Evolutionary conservation across 352 stramenopile species (phyloP), one percentile per base, ranked within the genome.

Genomic region (Globisporangium camurandrum): DNA sequence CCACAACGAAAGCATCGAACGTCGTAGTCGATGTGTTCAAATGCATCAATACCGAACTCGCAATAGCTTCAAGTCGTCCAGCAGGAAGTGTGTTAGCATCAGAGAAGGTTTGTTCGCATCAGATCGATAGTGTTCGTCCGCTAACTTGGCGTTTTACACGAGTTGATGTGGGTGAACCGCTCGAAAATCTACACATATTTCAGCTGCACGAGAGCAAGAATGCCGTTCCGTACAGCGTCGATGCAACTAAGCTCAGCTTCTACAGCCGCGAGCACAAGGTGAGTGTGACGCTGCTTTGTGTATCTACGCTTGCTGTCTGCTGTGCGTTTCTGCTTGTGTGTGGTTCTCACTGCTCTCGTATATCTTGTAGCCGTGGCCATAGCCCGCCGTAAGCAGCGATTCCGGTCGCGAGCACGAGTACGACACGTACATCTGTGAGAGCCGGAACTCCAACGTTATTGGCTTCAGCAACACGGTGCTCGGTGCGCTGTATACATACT

Each of bases 401-500:
- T 49, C 75, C 71, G 27, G 68, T 57, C 74, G 64, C 27, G 79
- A 90, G 62, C 79, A 90, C 58, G 79, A 88, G 68, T 90, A 87
- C 64, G 88, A 90, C 63, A 84, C 75, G 65, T 70, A 64, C 60
- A 50, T 88, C 40, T 74, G 79, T 40, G 51, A 86, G 59, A 49
- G 64, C 19, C 88, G 79, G 79, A 90, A 90, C 66, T 61, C 67
- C 30, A 76, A 79, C 56, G 72, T 90, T 30, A 41, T 88, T 30
- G 53, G 55, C 22, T 68, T 90, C 56, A 74, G 79, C 41, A 71
- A 84, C 59, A 75, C 67, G 49, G 56, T 66, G 43, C 60, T 73
- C 48, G 74, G 72, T 42, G 40, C 85, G 23, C 8, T n/a, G n/a
- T 9, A 9, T 4, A n/a, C 8, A 17, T 3, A n/a, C 33, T 39